Conservation (phyloP, 2,329 filamentous ascomycete genomes). For the Colletotrichum shisoi region DNA sequence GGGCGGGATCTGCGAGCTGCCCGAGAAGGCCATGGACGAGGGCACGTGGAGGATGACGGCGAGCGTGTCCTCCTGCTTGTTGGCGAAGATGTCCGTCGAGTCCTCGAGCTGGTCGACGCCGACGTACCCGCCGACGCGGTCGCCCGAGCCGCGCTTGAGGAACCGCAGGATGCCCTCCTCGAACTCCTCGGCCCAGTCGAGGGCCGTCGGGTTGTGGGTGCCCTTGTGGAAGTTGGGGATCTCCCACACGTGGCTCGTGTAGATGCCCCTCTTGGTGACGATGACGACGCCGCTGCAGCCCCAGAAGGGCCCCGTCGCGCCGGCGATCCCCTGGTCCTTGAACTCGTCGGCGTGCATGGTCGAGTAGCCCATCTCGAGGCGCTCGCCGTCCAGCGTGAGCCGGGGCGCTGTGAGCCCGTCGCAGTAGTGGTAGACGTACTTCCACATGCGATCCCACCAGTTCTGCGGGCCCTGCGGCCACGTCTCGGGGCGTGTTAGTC, state of each 20-base stretch:
- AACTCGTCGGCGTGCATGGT: slow-evolving; percentile 22
- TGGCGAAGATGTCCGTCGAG: slow-evolving; percentile 7
- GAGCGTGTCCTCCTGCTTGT: background rate
- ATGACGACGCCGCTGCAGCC: slow-evolving; percentile 33
- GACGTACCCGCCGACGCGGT: background rate
- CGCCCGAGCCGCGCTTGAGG: slow-evolving; percentile 4
- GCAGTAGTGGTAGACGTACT: slow-evolving; percentile 42
- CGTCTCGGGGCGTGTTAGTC: slow-evolving; percentile 1
- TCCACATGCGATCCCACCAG: slow-evolving; percentile 52
- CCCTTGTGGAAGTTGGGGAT: slow-evolving; percentile 23
- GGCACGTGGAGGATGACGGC: slow-evolving; percentile 6
- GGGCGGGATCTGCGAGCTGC: slow-evolving; percentile 2
- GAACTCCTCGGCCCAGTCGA: slow-evolving; percentile 13
- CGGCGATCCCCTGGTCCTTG: background rate
- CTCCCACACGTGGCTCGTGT: slow-evolving; percentile 34
- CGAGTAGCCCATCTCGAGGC: slow-evolving; percentile 11
- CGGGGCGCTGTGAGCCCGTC: background rate
- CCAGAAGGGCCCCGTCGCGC: slow-evolving; percentile 31
- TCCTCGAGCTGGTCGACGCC: slow-evolving; percentile 8
- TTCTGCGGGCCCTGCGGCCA: slow-evolving; percentile 42
- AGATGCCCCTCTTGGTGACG: slow-evolving; percentile 27
- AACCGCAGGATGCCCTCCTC: slow-evolving; percentile 9
- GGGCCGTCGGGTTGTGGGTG: background rate
- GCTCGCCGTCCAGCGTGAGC: background rate
- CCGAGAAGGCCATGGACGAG: background rate